Evolutionary conservation across 1,139 yeast genomes (phyloP).

Genomic region (Candida sp.): DNA sequence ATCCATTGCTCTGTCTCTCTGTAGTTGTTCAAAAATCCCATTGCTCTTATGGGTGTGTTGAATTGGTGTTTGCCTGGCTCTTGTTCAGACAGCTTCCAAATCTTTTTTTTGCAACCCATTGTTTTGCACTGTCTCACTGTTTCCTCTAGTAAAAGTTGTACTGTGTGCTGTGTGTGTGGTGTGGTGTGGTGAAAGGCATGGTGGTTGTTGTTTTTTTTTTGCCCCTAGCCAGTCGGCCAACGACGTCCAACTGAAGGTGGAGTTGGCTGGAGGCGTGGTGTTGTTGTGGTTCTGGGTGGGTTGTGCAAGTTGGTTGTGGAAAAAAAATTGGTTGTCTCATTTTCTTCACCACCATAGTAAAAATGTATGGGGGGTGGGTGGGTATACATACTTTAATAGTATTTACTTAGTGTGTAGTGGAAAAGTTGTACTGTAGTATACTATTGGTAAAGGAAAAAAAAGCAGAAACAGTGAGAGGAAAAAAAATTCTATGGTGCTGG

Average conservation of each 20-base stretch:
- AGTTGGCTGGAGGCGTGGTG: not conserved
- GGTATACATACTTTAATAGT: slow-evolving; percentile 3
- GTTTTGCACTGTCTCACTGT: not conserved
- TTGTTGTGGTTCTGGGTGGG: not conserved
- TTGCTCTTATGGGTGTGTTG: too few species aligned
- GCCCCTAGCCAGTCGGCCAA: not conserved
- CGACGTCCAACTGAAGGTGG: not conserved
- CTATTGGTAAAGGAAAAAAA: slow-evolving; percentile 4
- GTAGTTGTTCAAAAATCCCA: too few species aligned
- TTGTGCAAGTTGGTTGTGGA: not conserved
- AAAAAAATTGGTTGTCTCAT: slow-evolving; percentile 1
- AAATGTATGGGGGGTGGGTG: not conserved
- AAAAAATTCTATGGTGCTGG: not conserved
- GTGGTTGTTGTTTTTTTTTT: not conserved
- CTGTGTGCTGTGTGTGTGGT: not conserved
- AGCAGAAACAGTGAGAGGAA: not conserved
- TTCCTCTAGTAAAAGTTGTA: not conserved
- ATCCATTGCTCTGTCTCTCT: not conserved
- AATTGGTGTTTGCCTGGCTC: too few species aligned
- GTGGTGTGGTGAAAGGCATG: not conserved
- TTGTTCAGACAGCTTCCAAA: not conserved
- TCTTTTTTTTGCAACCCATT: slow-evolving; percentile 7
- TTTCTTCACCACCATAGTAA: not conserved
- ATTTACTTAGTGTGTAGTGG: not conserved
- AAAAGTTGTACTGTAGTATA: not conserved